phyloP scores from a whole-genome alignment of 495 filamentous ascomycete species.

The Penicillium cinerascens region DNA sequence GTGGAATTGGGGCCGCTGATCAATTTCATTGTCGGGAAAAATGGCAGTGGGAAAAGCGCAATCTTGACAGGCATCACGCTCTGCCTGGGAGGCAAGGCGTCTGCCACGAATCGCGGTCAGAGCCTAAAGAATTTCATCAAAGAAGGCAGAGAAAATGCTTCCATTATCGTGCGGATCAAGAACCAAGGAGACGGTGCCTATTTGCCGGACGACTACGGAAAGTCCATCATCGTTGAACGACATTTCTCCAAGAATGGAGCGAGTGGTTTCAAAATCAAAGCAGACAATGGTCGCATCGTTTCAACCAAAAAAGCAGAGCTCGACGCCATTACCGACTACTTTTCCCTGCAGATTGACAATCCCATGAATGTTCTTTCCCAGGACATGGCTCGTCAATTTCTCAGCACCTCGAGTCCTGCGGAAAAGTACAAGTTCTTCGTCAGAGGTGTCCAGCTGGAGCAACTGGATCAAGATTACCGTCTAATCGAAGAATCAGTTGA shows the following conservation, averaged over 20 bases:
- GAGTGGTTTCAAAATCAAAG: constrained; percentile 86
- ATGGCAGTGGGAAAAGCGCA: constrained; percentile 98
- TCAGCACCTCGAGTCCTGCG: constrained; percentile 72
- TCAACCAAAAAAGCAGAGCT: constrained; percentile 83
- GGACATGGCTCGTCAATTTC: constrained; percentile 89
- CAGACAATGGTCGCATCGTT: constrained; percentile 61
- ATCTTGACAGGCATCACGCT: constrained; percentile 92
- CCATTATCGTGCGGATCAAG: constrained; percentile 77
- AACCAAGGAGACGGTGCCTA: constrained; percentile 83
- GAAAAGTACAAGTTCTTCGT: constrained; percentile 98
- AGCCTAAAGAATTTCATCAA: constrained; percentile 92
- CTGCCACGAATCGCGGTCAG: constrained; percentile 89
- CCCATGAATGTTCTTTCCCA: constrained; percentile 97
- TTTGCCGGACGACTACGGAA: constrained; percentile 75
- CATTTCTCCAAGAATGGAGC: constrained; percentile 74
- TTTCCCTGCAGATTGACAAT: constrained; percentile 91
- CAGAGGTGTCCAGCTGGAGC: constrained; percentile 89
- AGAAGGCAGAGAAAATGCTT: constrained; percentile 67
- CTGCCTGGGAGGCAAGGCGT: constrained; percentile 92
- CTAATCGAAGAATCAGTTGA: constrained; percentile 70
- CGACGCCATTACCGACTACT: constrained; percentile 92
- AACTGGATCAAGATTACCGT: constrained; percentile 86
- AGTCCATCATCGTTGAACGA: constrained; percentile 85
- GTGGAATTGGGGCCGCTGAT: constrained; percentile 86
- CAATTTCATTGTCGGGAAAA: constrained; percentile 97